Evolutionary conservation across 2,329 filamentous ascomycete species (phyloP).

Genomic region (Cryphonectria parasitica): DNA sequence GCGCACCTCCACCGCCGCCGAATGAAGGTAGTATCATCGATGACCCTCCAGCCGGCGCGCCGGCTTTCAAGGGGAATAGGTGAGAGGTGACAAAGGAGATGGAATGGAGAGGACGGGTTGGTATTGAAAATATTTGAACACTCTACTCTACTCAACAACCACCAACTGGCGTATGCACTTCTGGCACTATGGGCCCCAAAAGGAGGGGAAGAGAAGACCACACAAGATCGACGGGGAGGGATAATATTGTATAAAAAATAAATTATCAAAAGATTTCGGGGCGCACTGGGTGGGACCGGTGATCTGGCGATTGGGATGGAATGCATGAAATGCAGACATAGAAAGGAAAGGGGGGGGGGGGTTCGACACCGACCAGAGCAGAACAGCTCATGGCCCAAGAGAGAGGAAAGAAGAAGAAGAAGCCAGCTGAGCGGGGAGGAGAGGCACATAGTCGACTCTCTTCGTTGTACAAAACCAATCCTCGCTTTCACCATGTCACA

Average conservation of each 20-base stretch:
- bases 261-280: background rate
- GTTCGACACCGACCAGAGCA: background rate
- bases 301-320: background rate
- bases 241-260: background rate
- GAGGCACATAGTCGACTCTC: background rate
- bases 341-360: background rate
- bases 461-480: background rate
- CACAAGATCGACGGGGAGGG: background rate
- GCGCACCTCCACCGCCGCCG: constrained; percentile 61
- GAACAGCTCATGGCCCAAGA: background rate
- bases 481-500: background rate
- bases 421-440: background rate
- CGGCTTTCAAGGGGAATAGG: constrained; percentile 41
- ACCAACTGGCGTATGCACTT: constrained; percentile 9
- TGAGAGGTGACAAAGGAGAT: constrained; percentile 28
- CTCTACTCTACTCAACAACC: constrained; percentile 9
- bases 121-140: background rate
- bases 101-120: background rate
- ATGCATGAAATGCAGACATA: background rate
- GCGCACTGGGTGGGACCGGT: background rate
- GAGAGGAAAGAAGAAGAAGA: background rate
- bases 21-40: constrained; percentile 45
- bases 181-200: background rate
- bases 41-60: constrained; percentile 34
- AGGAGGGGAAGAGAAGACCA: background rate